These are phyloP conservation scores for Amanita brunnescens DNA, from an alignment of 768 basidiomycete species.

Conservation along the genomic window DNA sequence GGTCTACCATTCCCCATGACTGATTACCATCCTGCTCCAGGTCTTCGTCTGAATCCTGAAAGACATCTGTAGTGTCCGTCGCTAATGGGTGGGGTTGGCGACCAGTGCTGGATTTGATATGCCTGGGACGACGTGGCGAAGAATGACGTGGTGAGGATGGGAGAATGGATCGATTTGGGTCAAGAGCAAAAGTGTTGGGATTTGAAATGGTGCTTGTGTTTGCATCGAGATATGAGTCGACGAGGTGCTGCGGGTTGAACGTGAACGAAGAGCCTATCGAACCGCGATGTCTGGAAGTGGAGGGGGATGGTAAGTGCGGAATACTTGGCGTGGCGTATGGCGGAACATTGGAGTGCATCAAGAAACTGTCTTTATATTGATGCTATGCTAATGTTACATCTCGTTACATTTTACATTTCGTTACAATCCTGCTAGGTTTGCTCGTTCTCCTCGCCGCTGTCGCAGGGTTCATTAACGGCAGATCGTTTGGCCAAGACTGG, in stretches of 20 bases:
- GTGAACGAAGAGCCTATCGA: constrained; percentile 80
- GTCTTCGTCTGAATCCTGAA: constrained; percentile 57
- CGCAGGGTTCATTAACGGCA: too few relatives aligned
- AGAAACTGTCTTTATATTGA: neutral
- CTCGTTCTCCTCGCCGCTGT: too few relatives aligned
- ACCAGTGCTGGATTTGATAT: constrained; percentile 41
- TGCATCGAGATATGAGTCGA: constrained; percentile 60
- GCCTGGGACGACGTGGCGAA: constrained; percentile 51
- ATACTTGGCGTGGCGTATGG: constrained; percentile 37
- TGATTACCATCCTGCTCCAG: constrained; percentile 49
- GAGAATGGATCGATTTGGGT: constrained; percentile 75
- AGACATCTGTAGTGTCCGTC: constrained; percentile 69
- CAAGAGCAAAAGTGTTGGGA: constrained; percentile 49
- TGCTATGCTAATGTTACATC: neutral
- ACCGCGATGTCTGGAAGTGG: constrained; percentile 49
- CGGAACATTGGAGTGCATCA: constrained; percentile 42
- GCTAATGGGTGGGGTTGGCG: constrained; percentile 62
- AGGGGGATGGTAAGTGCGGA: constrained; percentile 33
- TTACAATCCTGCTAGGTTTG: too few relatives aligned
- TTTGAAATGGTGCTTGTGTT: constrained; percentile 55
- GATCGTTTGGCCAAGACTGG: neutral
- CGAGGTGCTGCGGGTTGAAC: constrained; percentile 69
- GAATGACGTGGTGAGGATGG: constrained; percentile 64
- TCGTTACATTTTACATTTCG: neutral
- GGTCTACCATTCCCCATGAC: constrained; percentile 85